Evolutionary conservation across 1,284 basidiomycete species (phyloP), one percentile per base, ranked within the genome.

Genomic region (Golubevia sp.): DNA sequence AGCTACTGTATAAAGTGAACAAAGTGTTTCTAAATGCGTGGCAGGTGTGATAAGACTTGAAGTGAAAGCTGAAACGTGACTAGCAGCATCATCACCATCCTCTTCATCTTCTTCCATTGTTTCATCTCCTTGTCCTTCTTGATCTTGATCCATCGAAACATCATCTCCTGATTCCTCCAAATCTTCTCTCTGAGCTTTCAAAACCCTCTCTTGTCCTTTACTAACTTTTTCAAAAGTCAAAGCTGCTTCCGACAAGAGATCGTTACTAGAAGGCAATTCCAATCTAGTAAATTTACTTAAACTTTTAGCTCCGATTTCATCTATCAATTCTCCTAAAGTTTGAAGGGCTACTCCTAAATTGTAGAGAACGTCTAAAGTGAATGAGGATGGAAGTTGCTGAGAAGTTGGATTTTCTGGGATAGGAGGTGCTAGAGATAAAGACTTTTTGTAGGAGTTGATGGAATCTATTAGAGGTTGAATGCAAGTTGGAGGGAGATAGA

Each of bases 41-140:
- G 61, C 55, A 3, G 70, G 65, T 15, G 70, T 74, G 30, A 73
- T 67, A 1, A 74, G 62, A 20, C 70, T 73, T 2, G 73, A 67
- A 1, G 73, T 73, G 48, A 73, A 74, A 4, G 68, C 70, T 50
- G 61, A 71, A 2, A 71, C 55, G 15, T 44, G 56, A 63, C 2
- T 55, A 57, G 25, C 52, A 56, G 24, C 23, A 49, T 61, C 24
- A 23, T 24, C 26, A n/a, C 56, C 58, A 54, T 56, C 56, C 15
- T 44, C 13, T 13, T 44, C 25, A 58, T 62, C 25, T 48, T 61
- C 58, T 48, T 26, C 27, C n/a, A 38, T 26, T 56, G 20, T 50
- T 25, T 26, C 18, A 23, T 23, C 18, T 5, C 55, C 8, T 34
- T 23, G 21, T n/a, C 15, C 15, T 27, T 49, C 56, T 44, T 34